Conservation (phyloP, 148 eudicot genomes). For the Rhododendron griersonianum region DNA sequence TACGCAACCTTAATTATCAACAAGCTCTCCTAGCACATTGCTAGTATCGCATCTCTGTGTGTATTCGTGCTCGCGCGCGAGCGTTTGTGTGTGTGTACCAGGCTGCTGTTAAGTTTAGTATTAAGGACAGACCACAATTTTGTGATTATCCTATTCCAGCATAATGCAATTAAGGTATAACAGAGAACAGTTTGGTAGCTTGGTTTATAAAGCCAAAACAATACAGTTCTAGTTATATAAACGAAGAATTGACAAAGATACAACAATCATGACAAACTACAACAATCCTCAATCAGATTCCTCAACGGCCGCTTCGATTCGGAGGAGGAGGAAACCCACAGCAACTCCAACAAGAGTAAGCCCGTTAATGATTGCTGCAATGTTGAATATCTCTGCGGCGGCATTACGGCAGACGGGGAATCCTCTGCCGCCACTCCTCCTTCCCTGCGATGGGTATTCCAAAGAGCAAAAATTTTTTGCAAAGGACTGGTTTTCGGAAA, state of each 20-base stretch:
- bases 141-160: not conserved
- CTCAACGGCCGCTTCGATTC: conserved; percentile 41
- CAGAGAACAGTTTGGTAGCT: not conserved
- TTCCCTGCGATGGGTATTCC: conserved; percentile 17
- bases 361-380: conserved; percentile 39
- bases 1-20: too few relatives aligned
- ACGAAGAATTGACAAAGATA: not conserved
- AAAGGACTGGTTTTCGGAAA: conserved; percentile 23
- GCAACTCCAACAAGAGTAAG: conserved; percentile 43
- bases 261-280: not conserved
- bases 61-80: too few relatives aligned
- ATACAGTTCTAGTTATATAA: not conserved
- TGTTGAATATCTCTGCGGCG: conserved; percentile 39
- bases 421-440: conserved; percentile 27
- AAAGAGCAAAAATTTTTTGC: conserved; percentile 29
- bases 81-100: too few relatives aligned
- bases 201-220: not conserved
- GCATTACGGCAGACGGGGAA: conserved; percentile 33
- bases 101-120: too few relatives aligned
- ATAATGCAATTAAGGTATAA: not conserved
- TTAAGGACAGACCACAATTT: not conserved
- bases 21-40: too few relatives aligned
- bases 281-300: conserved; percentile 25
- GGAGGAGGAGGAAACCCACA: conserved; percentile 43
- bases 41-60: too few relatives aligned